Evolutionary conservation across 176 grass and related monocot genomes (phyloP).

Genomic region (Sorghum bicolor): DNA sequence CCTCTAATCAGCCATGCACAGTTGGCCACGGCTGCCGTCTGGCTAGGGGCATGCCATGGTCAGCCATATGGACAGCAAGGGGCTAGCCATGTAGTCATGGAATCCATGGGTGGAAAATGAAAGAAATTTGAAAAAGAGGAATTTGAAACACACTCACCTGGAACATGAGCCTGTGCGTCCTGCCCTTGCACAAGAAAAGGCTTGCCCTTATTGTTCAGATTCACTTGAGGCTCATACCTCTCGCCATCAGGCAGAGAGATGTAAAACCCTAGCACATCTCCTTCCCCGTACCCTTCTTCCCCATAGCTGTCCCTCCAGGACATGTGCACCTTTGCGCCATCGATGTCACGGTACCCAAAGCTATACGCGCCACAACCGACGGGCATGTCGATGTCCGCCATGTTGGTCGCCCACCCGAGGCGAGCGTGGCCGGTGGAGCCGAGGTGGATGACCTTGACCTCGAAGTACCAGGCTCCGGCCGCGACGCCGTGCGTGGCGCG

Average conservation of each 20-base stretch:
- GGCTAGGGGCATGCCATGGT: too few species aligned
- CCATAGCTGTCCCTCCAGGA: constrained; percentile 62
- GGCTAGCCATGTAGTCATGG: too few species aligned
- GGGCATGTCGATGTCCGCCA: constrained; percentile 72
- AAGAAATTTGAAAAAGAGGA: too few species aligned
- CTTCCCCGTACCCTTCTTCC: constrained; percentile 49
- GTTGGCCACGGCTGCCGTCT: too few species aligned
- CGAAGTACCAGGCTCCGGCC: constrained; percentile 80
- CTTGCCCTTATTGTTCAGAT: constrained; percentile 72
- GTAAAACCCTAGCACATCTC: constrained; percentile 85
- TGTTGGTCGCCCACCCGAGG: constrained; percentile 82
- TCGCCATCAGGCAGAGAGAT: constrained; percentile 79
- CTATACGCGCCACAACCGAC: constrained; percentile 66
- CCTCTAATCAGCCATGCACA: too few species aligned
- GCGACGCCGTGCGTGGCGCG: constrained; percentile 74
- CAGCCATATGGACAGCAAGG: too few species aligned
- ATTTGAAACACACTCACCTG: constrained; percentile 42
- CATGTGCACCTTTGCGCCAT: constrained; percentile 80
- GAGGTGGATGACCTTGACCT: constrained; percentile 60
- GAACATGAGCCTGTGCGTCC: constrained; percentile 15
- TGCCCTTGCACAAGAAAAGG: constrained; percentile 47
- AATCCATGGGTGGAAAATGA: too few species aligned
- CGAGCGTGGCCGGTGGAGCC: constrained; percentile 60
- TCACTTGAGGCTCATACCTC: constrained; percentile 54
- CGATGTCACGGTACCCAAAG: constrained; percentile 65